A percentile compares a stretch with the other conserved stretches of the same genome.
Evolutionary conservation across 345 rosid species (phyloP).

Genomic region (Zanthoxylum bungeanum): DNA sequence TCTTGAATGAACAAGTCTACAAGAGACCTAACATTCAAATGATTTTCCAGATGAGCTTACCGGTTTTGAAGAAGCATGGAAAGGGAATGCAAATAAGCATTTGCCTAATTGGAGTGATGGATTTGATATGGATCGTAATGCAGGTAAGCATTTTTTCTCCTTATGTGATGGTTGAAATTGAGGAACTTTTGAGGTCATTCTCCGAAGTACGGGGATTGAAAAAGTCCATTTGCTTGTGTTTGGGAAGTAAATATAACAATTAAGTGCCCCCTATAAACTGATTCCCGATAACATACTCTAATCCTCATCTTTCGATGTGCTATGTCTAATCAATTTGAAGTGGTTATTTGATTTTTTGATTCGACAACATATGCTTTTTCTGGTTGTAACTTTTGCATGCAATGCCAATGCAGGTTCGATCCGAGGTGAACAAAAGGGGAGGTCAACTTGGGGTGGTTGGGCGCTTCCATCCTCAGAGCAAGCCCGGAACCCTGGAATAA

Average conservation of each 20-base stretch:
- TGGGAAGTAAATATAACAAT: background rate
- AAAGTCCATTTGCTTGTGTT: too few species aligned
- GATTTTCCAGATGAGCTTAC: slow-evolving; percentile 50
- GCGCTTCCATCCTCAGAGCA: slow-evolving; percentile 35
- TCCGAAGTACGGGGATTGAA: too few species aligned
- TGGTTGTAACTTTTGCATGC: background rate
- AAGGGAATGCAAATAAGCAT: slow-evolving; percentile 36
- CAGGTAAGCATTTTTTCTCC: slow-evolving; percentile 28
- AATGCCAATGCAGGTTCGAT: slow-evolving; percentile 29
- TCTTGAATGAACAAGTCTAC: background rate
- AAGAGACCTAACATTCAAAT: background rate
- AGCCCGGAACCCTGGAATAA: slow-evolving; percentile 6
- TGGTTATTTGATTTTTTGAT: background rate
- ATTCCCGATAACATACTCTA: too few species aligned
- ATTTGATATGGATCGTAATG: slow-evolving; percentile 13
- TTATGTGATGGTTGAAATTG: background rate
- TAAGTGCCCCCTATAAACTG: background rate
- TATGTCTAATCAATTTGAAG: background rate
- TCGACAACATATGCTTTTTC: background rate
- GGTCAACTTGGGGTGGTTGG: slow-evolving; percentile 39
- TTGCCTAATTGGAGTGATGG: slow-evolving; percentile 29
- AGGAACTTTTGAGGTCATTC: background rate
- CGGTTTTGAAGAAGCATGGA: slow-evolving; percentile 68
- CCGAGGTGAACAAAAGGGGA: too few species aligned
- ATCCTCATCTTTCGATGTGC: background rate